Evolutionary conservation across 176 grass and related monocot species (phyloP), one percentile per base, ranked within the genome.

Genomic region (Aegilops umbellulata): DNA sequence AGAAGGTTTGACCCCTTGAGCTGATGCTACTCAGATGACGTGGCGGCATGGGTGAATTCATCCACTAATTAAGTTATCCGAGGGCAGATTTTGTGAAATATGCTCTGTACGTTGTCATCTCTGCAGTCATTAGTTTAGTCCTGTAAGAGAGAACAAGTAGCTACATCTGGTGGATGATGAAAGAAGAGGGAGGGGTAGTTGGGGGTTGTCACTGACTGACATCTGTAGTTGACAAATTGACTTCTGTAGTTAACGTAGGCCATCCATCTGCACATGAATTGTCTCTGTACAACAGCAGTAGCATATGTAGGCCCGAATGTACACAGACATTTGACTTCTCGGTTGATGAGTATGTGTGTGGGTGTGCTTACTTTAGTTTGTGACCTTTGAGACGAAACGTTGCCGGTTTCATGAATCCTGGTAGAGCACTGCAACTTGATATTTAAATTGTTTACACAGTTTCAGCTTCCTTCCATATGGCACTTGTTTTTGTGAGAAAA

Each of bases 51-150:
- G 36, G 38, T 47, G 88, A 66, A 80, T 88, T 91, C 82, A 77
- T 85, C 73, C 69, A 91, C 76, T 69, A 38, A 84, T 83, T 80
- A 80, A 84, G 60, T 69, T 76, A 60, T 42, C 20, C 4, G 71
- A 87, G 76, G 74, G 85, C 80, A 76, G 85, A 51, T 80, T 86
- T 79, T 90, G 84, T 74, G 89, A 57, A 60, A 69, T 69, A 41
- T 38, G 68, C 68, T 83, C 47, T 87, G 81, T 85, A 85, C 60
- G 47, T 84, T 75, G 61, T 31, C 70, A 64, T 75, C 26, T 32
- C 74, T 75, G 25, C 30, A 55, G 49, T 74, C 66, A 23, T 78
- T 62, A 58, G 74, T 61, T 80, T 84, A 47, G 42, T 49, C 74
- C 15, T 80, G 65, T 79, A 44, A 73, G 26, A 79, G 84, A 83